Percentiles rank a stretch among this genome's conserved stretches.
Evolutionary conservation across 2,329 filamentous ascomycete species (phyloP).

Genomic region (Lizonia empirigonia): DNA sequence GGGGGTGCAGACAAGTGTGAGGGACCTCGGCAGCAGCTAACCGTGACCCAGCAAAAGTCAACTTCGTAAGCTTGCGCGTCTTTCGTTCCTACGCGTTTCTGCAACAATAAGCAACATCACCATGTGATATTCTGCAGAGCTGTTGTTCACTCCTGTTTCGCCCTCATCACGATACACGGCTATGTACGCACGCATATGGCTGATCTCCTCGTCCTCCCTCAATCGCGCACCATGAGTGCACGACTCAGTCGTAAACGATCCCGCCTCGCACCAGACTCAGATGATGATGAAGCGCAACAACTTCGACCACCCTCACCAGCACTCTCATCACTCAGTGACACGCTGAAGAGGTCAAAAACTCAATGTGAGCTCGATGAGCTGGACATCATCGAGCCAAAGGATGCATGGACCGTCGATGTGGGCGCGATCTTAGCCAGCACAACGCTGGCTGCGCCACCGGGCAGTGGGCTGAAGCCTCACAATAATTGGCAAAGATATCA

Average conservation of each 20-base stretch:
- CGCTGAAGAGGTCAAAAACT: slow-evolving; percentile 44
- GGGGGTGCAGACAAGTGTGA: slow-evolving; percentile 8
- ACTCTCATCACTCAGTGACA: slow-evolving; percentile 27
- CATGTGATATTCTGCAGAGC: slow-evolving; percentile 7
- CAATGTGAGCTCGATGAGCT: slow-evolving; percentile 46
- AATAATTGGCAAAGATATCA: slow-evolving; percentile 35
- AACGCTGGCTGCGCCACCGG: slow-evolving; percentile 25
- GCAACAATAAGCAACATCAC: slow-evolving; percentile 24
- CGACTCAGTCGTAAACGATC: slow-evolving; percentile 43
- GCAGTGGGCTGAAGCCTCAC: slow-evolving; percentile 29
- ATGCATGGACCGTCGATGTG: slow-evolving; percentile 44
- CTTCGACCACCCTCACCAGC: slow-evolving; percentile 30
- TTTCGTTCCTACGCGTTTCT: slow-evolving; percentile 24
- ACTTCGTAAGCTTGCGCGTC: slow-evolving; percentile 9
- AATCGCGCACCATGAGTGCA: slow-evolving; percentile 35
- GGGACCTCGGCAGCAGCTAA: slow-evolving; percentile 10
- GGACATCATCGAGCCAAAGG: slow-evolving; percentile 30
- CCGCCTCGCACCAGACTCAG: slow-evolving; percentile 33
- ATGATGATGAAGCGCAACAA: slow-evolving; percentile 30
- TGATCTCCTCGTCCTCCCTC: slow-evolving; percentile 19
- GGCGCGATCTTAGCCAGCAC: slow-evolving; percentile 37
- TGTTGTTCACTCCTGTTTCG: slow-evolving; percentile 6
- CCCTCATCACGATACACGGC: slow-evolving; percentile 4
- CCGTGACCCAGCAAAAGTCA: slow-evolving; percentile 7
- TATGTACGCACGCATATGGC: slow-evolving; percentile 23